phyloP scores from a whole-genome alignment of 441 rosid species.

The Iberis amara region DNA sequence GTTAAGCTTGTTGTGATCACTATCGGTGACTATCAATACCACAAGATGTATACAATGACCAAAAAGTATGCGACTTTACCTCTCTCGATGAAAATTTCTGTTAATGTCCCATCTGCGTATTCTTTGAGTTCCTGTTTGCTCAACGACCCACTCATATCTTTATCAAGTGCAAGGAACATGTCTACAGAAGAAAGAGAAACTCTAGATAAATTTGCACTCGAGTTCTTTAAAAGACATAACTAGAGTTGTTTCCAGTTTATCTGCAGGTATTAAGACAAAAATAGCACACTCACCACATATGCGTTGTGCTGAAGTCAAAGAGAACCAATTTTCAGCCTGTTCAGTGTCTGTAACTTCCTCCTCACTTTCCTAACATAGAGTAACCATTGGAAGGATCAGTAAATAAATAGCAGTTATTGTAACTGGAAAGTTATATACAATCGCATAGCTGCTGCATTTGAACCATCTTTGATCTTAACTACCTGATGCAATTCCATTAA shows the following conservation, averaged over 20 bases:
- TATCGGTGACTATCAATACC: background rate
- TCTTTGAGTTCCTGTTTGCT: slow-evolving; percentile 95
- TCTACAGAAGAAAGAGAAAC: slow-evolving; percentile 40
- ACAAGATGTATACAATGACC: background rate
- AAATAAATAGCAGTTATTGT: background rate
- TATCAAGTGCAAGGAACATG: slow-evolving; percentile 92
- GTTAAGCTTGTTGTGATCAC: background rate
- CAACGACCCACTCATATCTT: slow-evolving; percentile 81
- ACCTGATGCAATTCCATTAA: slow-evolving; percentile 99
- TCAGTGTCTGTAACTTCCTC: slow-evolving; percentile 97
- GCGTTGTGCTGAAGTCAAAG: slow-evolving; percentile 96
- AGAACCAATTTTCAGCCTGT: slow-evolving; percentile 99
- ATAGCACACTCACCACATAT: slow-evolving; percentile 62
- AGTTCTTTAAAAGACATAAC: slow-evolving; percentile 5
- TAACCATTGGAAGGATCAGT: slow-evolving; percentile 5
- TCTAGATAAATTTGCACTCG: background rate
- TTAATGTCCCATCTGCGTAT: slow-evolving; percentile 93
- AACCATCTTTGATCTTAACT: slow-evolving; percentile 8
- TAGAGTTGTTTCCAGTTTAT: slow-evolving; percentile 9
- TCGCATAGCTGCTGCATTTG: background rate
- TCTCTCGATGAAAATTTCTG: slow-evolving; percentile 89
- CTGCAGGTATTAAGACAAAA: background rate
- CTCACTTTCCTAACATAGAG: slow-evolving; percentile 70
- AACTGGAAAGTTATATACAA: slow-evolving; percentile 12
- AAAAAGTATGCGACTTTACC: slow-evolving; percentile 39